Conservation (phyloP, 163 green algal genomes). For the Volvox carteri region DNA sequence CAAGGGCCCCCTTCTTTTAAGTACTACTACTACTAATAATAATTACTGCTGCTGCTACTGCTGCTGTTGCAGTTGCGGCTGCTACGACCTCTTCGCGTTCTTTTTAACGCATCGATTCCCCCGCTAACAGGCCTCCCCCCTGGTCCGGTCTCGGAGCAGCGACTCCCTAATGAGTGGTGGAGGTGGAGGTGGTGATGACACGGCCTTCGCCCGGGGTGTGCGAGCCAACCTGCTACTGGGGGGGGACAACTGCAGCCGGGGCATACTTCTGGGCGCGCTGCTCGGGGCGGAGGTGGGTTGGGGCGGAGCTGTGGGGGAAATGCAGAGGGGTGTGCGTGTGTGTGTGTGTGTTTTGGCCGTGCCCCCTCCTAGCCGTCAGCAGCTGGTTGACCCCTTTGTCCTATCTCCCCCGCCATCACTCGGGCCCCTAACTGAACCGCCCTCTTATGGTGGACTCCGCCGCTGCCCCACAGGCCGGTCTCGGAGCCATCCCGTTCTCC, state of each 20-base stretch:
- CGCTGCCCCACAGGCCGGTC: not conserved
- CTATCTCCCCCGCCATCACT: not conserved
- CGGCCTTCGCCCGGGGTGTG: slow-evolving; percentile 55
- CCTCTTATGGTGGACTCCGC: not conserved
- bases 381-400: not conserved
- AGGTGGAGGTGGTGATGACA: not conserved
- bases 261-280: slow-evolving; percentile 62
- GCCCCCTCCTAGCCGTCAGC: no score
- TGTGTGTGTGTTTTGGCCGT: not conserved
- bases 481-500: not conserved
- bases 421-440: not conserved
- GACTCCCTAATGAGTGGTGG: not conserved
- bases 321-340: not conserved
- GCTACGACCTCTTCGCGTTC: no score
- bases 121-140: not conserved
- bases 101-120: not conserved
- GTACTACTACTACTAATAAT: not conserved
- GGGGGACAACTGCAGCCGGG: slow-evolving; percentile 66
- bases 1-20: not conserved
- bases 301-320: not conserved
- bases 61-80: no score
- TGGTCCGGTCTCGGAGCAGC: not conserved
- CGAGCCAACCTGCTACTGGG: slow-evolving; percentile 61
- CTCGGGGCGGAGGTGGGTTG: slow-evolving; percentile 51
- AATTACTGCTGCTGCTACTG: not conserved